Percentiles rank a stretch among this genome's conserved stretches.
Evolutionary conservation across 1,284 basidiomycete genomes (phyloP).

Genomic region (Fomitopsis palustris): DNA sequence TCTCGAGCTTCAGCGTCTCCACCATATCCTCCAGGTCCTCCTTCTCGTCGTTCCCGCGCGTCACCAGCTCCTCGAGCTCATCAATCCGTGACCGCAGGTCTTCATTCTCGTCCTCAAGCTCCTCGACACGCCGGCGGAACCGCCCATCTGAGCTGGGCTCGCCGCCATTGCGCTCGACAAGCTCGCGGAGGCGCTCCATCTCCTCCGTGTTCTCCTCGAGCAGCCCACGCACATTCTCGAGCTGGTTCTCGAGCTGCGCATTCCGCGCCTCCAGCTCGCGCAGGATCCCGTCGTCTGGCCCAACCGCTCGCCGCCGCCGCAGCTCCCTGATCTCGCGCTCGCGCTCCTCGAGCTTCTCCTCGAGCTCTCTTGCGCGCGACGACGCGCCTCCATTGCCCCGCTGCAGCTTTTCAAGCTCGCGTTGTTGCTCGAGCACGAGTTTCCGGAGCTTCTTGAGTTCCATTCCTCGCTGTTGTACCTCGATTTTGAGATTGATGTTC

Average conservation of each 20-base stretch:
- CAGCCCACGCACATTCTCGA: constrained; percentile 59
- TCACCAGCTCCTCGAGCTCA: constrained; percentile 55
- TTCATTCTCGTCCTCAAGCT: constrained; percentile 65
- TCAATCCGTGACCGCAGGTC: constrained; percentile 56
- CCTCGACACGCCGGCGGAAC: constrained; percentile 45
- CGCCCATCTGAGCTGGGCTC: constrained; percentile 36
- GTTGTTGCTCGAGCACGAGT: constrained; percentile 79
- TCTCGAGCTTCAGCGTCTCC: constrained; percentile 56
- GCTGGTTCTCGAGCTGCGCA: constrained; percentile 65
- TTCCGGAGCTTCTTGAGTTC: constrained; percentile 94
- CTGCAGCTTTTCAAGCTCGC: constrained; percentile 72
- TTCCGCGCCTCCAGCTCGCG: constrained; percentile 58
- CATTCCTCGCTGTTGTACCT: constrained; percentile 87
- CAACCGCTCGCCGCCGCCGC: constrained; percentile 37
- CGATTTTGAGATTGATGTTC: constrained; percentile 92
- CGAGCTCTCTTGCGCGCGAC: constrained; percentile 60
- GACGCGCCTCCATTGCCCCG: constrained; percentile 45
- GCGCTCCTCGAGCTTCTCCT: constrained; percentile 65
- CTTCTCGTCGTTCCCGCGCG: constrained; percentile 63
- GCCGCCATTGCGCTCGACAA: constrained; percentile 52
- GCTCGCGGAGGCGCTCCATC: constrained; percentile 61
- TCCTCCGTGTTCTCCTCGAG: constrained; percentile 79
- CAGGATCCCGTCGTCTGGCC: constrained; percentile 44
- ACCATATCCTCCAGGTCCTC: constrained; percentile 66
- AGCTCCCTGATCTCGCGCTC: constrained; percentile 67